phyloP scores from a whole-genome alignment of 2,329 filamentous ascomycete genomes.

The Ramichloridium luteum region DNA sequence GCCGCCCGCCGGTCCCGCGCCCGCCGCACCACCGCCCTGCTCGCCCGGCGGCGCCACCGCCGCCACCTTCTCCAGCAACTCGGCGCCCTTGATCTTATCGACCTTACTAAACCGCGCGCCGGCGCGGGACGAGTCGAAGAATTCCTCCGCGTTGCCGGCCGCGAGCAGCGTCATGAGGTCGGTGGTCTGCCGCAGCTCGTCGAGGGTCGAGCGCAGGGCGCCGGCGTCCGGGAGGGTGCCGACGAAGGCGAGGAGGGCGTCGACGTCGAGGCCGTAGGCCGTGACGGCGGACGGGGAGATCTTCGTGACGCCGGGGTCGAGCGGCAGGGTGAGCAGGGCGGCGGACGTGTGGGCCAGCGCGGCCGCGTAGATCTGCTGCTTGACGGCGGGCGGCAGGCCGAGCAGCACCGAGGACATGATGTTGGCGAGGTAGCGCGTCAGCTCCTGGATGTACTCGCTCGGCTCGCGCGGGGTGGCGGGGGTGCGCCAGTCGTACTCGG shows the following conservation, averaged over 20 bases:
- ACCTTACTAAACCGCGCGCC: constrained; percentile 93
- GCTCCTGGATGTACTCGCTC: constrained; percentile 87
- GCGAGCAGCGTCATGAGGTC: constrained; percentile 57
- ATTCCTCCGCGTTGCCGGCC: constrained; percentile 81
- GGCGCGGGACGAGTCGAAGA: constrained; percentile 78
- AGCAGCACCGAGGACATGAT: constrained; percentile 94
- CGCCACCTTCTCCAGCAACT: constrained; percentile 70
- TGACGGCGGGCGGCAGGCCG: constrained; percentile 88
- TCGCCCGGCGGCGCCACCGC: constrained; percentile 6
- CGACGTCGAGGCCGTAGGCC: constrained; percentile 69
- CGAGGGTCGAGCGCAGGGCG: constrained; percentile 79
- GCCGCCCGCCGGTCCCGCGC: too few species aligned
- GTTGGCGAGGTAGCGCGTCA: constrained; percentile 84
- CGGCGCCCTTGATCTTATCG: constrained; percentile 76
- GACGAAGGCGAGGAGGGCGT: constrained; percentile 77
- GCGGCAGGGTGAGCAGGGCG: constrained; percentile 44
- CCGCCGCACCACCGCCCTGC: too few species aligned
- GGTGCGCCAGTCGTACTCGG: constrained; percentile 85
- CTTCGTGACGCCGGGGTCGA: constrained; percentile 65
- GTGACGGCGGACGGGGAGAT: constrained; percentile 81
- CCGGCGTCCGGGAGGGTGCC: constrained; percentile 65
- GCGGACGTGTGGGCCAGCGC: constrained; percentile 82
- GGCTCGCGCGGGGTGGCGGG: constrained; percentile 55
- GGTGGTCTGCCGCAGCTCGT: constrained; percentile 88
- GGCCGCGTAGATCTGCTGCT: constrained; percentile 95